These are phyloP conservation scores for Calonectria multiphialidica DNA, from an alignment of 2,329 filamentous ascomycete genomes.

Conservation along the genomic window DNA sequence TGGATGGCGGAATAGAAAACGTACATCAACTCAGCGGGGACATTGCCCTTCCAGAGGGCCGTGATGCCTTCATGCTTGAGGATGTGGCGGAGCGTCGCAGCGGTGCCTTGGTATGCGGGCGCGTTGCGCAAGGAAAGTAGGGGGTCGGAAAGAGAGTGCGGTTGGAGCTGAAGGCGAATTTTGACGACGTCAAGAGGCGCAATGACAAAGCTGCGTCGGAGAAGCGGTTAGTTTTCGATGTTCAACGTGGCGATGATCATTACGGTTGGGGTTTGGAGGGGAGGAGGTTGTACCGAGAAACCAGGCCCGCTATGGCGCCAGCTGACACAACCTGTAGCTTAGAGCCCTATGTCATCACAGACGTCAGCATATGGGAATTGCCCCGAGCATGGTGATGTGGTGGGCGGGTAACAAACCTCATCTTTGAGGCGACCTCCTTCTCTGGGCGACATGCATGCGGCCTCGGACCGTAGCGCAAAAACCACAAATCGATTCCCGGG, in stretches of 20 bases:
- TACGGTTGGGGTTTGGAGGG: not conserved
- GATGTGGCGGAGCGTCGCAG: conserved; percentile 82
- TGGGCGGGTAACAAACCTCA: conserved; percentile 58
- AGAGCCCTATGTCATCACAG: conserved; percentile 60
- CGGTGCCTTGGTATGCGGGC: conserved; percentile 78
- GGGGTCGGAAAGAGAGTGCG: conserved; percentile 84
- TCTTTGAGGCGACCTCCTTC: conserved; percentile 63
- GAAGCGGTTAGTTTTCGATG: conserved; percentile 26
- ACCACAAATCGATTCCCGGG: conserved; percentile 34
- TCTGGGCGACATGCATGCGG: conserved; percentile 52
- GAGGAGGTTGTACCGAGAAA: conserved; percentile 82
- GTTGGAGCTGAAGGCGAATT: conserved; percentile 95
- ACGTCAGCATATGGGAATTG: conserved; percentile 20
- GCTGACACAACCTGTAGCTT: conserved; percentile 67
- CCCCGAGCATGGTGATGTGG: not conserved
- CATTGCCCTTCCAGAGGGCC: conserved; percentile 96
- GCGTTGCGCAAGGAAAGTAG: conserved; percentile 67
- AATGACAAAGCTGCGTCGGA: conserved; percentile 79
- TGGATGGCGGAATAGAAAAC: conserved; percentile 90
- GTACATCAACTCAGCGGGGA: conserved; percentile 95
- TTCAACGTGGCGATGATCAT: not conserved
- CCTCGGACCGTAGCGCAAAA: conserved; percentile 30
- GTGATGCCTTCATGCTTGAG: conserved; percentile 84
- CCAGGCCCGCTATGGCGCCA: conserved; percentile 79
- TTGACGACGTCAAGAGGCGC: conserved; percentile 98